Conservation (phyloP, 2,329 filamentous ascomycete species). For the Claviceps humidiphila region DNA sequence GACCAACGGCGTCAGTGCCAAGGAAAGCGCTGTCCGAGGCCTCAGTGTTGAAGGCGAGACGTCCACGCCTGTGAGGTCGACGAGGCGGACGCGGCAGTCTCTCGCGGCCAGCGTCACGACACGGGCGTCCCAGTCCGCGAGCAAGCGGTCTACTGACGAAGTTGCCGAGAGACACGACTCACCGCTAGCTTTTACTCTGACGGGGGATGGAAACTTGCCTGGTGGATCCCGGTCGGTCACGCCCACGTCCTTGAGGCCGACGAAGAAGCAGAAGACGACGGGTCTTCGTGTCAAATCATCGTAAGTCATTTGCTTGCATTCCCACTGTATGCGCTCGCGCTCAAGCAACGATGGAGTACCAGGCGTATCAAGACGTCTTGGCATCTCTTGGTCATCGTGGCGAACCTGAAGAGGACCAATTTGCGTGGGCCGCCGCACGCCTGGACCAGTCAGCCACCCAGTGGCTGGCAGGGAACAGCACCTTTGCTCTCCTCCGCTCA, state of each 20-base stretch:
- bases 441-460: not conserved
- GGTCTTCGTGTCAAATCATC: conserved; percentile 56
- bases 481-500: not conserved
- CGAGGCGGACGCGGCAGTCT: conserved; percentile 24
- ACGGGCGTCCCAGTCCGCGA: conserved; percentile 34
- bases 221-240: conserved; percentile 47
- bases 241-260: conserved; percentile 39
- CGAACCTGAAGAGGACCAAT: no score
- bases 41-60: conserved; percentile 13
- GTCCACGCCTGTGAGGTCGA: conserved; percentile 19
- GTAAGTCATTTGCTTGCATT: conserved; percentile 33
- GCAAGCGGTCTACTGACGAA: conserved; percentile 43
- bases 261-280: conserved; percentile 46
- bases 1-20: conserved; percentile 22
- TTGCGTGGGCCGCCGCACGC: not conserved
- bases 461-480: not conserved
- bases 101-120: conserved; percentile 20
- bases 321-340: not conserved
- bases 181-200: conserved; percentile 36
- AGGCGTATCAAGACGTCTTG: no score
- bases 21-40: conserved; percentile 26
- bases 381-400: no score
- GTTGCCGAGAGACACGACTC: conserved; percentile 36
- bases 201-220: conserved; percentile 31
- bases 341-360: no score